A percentile compares a stretch with the other conserved stretches of the same genome.
Evolutionary conservation across 2,329 filamentous ascomycete species (phyloP).

Genomic region (Tolypocladium sp.): DNA sequence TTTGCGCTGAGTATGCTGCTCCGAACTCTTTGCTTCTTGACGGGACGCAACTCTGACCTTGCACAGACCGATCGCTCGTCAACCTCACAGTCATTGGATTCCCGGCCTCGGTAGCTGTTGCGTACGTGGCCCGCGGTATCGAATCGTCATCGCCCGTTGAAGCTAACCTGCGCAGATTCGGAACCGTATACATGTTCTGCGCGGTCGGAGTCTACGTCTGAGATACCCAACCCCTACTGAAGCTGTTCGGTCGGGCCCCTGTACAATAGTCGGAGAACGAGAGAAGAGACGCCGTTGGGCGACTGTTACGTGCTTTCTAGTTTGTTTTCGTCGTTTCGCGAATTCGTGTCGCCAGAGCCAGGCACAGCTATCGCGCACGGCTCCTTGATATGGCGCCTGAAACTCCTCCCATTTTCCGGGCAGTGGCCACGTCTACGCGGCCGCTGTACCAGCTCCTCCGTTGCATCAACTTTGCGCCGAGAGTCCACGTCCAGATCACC

Average conservation of each 20-base stretch:
- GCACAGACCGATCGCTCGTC: constrained; percentile 67
- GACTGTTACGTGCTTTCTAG: constrained; percentile 12
- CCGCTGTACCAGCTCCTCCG: constrained; percentile 57
- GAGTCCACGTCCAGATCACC: constrained; percentile 62
- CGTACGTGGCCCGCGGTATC: constrained; percentile 49
- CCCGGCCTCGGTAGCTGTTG: constrained; percentile 81
- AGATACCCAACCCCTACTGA: constrained; percentile 33
- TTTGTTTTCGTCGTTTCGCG: constrained; percentile 7
- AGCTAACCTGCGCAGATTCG: constrained; percentile 53
- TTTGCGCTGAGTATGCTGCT: constrained; percentile 72
- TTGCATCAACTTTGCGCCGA: constrained; percentile 51
- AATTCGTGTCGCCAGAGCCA: neutral
- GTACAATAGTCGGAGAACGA: constrained; percentile 27
- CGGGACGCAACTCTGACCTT: constrained; percentile 2
- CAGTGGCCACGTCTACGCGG: constrained; percentile 68
- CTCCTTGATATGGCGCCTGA: constrained; percentile 19
- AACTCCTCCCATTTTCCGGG: constrained; percentile 53
- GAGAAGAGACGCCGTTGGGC: constrained; percentile 20
- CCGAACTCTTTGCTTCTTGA: neutral
- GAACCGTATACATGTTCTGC: constrained; percentile 97
- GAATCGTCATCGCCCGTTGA: constrained; percentile 3
- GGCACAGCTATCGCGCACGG: neutral
- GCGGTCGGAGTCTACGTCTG: constrained; percentile 97
- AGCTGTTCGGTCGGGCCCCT: constrained; percentile 16
- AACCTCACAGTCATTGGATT: constrained; percentile 72